Conservation (phyloP, 2,329 filamentous ascomycete species). For the Cytospora mali region DNA sequence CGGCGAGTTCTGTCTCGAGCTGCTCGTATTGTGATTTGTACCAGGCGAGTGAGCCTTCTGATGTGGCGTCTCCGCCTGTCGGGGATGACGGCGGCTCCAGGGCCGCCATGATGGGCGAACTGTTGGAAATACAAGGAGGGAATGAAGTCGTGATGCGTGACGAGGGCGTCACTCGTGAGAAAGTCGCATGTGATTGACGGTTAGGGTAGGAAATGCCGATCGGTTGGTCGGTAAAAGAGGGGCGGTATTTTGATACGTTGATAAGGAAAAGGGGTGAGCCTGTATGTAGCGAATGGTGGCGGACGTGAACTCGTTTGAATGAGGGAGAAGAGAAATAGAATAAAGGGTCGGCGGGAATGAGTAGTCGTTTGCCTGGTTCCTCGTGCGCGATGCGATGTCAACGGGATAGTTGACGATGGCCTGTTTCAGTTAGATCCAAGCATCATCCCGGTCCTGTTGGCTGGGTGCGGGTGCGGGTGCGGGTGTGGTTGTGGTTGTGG, state of each 20-base stretch:
- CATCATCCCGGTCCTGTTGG: constrained; percentile 16
- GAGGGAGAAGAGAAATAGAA: constrained; percentile 8
- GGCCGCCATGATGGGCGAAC: constrained; percentile 45
- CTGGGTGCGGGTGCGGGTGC: background rate
- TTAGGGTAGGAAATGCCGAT: constrained; percentile 12
- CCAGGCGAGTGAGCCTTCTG: constrained; percentile 82
- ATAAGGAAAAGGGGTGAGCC: constrained; percentile 23
- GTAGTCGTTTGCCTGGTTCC: background rate
- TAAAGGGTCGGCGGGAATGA: constrained; percentile 14
- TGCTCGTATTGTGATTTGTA: constrained; percentile 97
- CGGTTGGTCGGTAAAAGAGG: constrained; percentile 16
- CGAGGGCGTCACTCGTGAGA: constrained; percentile 25
- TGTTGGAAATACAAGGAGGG: background rate
- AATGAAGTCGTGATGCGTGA: constrained; percentile 23
- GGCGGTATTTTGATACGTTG: constrained; percentile 6
- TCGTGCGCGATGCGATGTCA: constrained; percentile 14
- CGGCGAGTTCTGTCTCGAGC: constrained; percentile 85
- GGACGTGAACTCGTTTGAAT: constrained; percentile 5
- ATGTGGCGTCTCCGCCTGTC: constrained; percentile 54
- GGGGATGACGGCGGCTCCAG: constrained; percentile 64
- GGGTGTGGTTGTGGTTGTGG: constrained; percentile 9
- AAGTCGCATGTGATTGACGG: constrained; percentile 26
- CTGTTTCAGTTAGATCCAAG: constrained; percentile 28
- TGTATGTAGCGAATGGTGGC: constrained; percentile 16
- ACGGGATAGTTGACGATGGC: constrained; percentile 15